Conservation (phyloP, 140 eudicot species). For the Oenanthe javanica region DNA sequence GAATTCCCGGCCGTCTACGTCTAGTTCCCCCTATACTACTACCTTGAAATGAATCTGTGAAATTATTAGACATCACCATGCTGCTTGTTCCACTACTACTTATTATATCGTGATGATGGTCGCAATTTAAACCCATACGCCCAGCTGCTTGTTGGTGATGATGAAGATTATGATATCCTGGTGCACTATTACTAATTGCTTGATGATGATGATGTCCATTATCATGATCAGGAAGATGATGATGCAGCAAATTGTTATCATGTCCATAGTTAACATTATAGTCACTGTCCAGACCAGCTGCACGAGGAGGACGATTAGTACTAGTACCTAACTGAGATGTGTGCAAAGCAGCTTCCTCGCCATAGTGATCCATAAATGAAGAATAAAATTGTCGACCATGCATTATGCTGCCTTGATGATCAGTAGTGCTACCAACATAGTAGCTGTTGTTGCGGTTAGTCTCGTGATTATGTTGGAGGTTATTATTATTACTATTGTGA, state of each 20-base stretch:
- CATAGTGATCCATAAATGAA: conserved; percentile 1
- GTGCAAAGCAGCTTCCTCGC: conserved; percentile 6
- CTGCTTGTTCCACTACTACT: conserved; percentile 22
- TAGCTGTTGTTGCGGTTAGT: background rate
- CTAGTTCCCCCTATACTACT: conserved; percentile 11
- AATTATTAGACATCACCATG: background rate
- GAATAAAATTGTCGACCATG: background rate
- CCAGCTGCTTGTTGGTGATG: background rate
- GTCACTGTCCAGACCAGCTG: background rate
- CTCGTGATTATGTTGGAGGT: background rate
- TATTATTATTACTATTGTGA: conserved; percentile 1
- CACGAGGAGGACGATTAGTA: background rate
- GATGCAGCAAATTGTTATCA: background rate
- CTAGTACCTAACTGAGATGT: background rate
- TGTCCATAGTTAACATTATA: conserved; percentile 2
- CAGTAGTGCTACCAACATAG: background rate
- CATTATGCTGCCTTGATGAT: too few relatives aligned
- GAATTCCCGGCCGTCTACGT: conserved; percentile 70
- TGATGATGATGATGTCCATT: conserved; percentile 15
- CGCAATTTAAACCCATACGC: background rate
- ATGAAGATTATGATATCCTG: conserved; percentile 14
- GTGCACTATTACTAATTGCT: conserved; percentile 5
- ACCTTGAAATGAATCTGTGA: conserved; percentile 29
- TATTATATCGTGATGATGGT: conserved; percentile 36
- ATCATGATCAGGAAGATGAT: background rate